A percentile compares a stretch with the other conserved stretches of the same genome.
Conservation (phyloP, 192 early-diverging fungal species). For the Thamnidium elegans region DNA sequence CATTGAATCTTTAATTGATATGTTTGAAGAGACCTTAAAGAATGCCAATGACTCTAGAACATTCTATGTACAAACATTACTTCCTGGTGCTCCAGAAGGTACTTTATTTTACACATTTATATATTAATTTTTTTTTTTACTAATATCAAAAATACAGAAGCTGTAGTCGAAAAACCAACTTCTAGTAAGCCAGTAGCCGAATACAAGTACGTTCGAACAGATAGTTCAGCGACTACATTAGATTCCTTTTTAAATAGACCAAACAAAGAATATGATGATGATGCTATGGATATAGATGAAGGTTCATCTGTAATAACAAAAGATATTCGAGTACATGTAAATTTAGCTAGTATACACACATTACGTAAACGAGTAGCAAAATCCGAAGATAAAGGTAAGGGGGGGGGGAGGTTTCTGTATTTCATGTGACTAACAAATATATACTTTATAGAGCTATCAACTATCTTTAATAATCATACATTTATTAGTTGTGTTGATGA, state of each 20-base stretch:
- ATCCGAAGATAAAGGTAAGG: conserved; percentile 54
- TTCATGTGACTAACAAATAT: neutral
- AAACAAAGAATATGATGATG: neutral
- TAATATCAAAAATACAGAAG: neutral
- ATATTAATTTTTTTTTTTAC: neutral
- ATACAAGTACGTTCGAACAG: conserved; percentile 83
- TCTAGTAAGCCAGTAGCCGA: conserved; percentile 48
- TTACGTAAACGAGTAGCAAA: conserved; percentile 71
- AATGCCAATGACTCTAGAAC: conserved; percentile 70
- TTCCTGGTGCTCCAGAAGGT: conserved; percentile 27
- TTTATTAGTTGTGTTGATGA: conserved; percentile 91
- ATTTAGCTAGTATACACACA: conserved; percentile 75
- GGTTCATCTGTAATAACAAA: neutral
- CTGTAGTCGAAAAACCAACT: conserved; percentile 3
- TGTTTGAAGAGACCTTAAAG: conserved; percentile 65
- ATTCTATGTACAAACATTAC: conserved; percentile 37
- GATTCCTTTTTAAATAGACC: conserved; percentile 57
- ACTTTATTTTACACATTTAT: neutral
- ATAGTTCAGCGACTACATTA: conserved; percentile 75
- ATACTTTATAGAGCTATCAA: conserved; percentile 59
- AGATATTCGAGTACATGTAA: conserved; percentile 61
- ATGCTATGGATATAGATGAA: conserved; percentile 3
- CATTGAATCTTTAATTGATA: conserved; percentile 63
- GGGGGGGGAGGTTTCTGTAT: no score
- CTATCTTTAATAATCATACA: conserved; percentile 75